phyloP scores from a whole-genome alignment of 2,329 filamentous ascomycete genomes.

The Stachybotrys chartarum region DNA sequence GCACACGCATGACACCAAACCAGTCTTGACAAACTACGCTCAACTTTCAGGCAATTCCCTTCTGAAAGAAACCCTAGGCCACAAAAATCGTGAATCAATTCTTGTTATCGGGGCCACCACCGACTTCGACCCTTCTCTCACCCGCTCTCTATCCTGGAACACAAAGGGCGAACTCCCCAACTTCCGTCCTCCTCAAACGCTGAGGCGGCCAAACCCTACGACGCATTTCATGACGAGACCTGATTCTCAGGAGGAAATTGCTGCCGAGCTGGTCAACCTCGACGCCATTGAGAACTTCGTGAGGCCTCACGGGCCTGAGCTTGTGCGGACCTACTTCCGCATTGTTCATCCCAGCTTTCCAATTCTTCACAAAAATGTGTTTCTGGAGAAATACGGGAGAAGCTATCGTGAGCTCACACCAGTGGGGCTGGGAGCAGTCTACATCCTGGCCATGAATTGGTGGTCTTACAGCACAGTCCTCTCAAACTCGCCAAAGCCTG shows the following conservation, averaged over 20 bases:
- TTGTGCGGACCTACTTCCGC: slow-evolving; percentile 54
- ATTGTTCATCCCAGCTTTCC: slow-evolving; percentile 43
- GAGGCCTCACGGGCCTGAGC: slow-evolving; percentile 45
- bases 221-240: slow-evolving; percentile 6
- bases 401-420: slow-evolving; percentile 45
- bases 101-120: slow-evolving; percentile 5
- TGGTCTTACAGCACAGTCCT: slow-evolving; percentile 8
- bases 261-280: slow-evolving; percentile 19
- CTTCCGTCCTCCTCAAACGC: slow-evolving; percentile 2
- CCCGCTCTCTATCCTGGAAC: slow-evolving; percentile 3
- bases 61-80: slow-evolving; percentile 7
- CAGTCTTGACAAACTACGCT: slow-evolving; percentile 5
- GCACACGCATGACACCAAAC: background rate
- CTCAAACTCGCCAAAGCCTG: slow-evolving; percentile 26
- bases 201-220: slow-evolving; percentile 4
- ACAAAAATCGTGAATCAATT: slow-evolving; percentile 8
- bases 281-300: slow-evolving; percentile 47
- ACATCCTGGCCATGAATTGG: slow-evolving; percentile 42
- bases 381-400: slow-evolving; percentile 42
- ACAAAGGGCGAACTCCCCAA: slow-evolving; percentile 1
- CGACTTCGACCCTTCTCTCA: slow-evolving; percentile 6
- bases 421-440: slow-evolving; percentile 42
- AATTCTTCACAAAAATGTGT: slow-evolving; percentile 44
- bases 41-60: slow-evolving; percentile 5
- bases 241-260: slow-evolving; percentile 7